Percentiles rank a stretch among this genome's conserved stretches.
Conservation (phyloP, 805 yeast genomes). For the Ogataea polymorpha region DNA sequence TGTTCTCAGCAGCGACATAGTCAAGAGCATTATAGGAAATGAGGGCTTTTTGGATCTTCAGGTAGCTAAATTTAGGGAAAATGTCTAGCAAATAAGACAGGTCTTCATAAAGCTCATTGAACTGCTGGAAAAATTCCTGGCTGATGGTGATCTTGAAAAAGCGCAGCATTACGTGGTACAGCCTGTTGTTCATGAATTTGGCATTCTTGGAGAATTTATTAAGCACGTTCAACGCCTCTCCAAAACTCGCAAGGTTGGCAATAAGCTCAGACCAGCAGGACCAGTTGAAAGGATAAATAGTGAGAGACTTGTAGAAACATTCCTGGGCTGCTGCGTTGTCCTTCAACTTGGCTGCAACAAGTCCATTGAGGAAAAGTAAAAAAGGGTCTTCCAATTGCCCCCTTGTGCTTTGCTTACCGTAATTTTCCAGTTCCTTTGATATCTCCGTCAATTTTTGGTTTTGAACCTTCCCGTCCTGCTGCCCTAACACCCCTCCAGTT, state of each 20-base stretch:
- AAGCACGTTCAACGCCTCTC: constrained; percentile 49
- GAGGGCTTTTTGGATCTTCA: constrained; percentile 79
- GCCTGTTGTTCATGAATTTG: constrained; percentile 28
- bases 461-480: constrained; percentile 32
- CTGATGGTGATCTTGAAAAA: constrained; percentile 64
- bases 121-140: constrained; percentile 78
- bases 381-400: constrained; percentile 46
- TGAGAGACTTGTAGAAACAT: constrained; percentile 57
- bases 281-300: constrained; percentile 84
- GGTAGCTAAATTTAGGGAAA: constrained; percentile 72
- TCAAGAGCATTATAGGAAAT: constrained; percentile 82
- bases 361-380: constrained; percentile 69
- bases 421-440: constrained; percentile 41
- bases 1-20: constrained; percentile 70
- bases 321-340: constrained; percentile 60
- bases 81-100: constrained; percentile 46
- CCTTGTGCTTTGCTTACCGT: constrained; percentile 17
- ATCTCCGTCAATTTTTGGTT: constrained; percentile 33
- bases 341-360: constrained; percentile 60
- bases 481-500: constrained; percentile 61
- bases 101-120: constrained; percentile 46
- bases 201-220: constrained; percentile 38
- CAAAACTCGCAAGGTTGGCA: constrained; percentile 55
- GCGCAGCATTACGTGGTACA: constrained; percentile 30
- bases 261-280: constrained; percentile 85